phyloP scores from a whole-genome alignment of 2,329 filamentous ascomycete species.

The Dactylonectria macrodidyma region DNA sequence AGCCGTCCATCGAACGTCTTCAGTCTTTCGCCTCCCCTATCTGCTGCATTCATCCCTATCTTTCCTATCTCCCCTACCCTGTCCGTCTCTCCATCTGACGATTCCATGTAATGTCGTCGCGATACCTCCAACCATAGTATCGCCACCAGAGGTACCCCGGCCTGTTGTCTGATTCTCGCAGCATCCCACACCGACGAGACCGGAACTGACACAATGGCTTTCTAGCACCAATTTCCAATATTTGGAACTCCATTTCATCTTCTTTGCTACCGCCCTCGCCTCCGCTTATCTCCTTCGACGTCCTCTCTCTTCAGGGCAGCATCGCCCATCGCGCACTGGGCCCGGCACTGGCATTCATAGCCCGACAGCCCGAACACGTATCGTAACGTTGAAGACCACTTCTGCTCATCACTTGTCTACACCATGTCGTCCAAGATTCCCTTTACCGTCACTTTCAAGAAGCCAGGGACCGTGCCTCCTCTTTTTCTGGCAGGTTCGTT shows the following conservation, averaged over 20 bases:
- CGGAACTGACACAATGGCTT: conserved; percentile 26
- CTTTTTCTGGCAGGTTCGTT: conserved; percentile 81
- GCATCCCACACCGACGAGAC: conserved; percentile 28
- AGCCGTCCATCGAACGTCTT: conserved; percentile 27
- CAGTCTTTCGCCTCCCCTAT: conserved; percentile 31
- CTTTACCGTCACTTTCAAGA: conserved; percentile 73
- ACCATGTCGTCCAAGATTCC: conserved; percentile 51
- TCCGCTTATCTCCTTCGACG: not conserved
- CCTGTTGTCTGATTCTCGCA: conserved; percentile 42
- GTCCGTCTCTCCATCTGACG: not conserved
- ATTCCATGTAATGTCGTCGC: conserved; percentile 26
- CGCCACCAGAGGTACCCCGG: conserved; percentile 37
- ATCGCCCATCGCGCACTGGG: not conserved
- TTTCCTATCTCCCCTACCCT: not conserved
- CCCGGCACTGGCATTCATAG: not conserved
- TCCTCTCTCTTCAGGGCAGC: not conserved
- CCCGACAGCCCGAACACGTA: not conserved
- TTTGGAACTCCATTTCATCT: not conserved
- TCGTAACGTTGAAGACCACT: conserved; percentile 5
- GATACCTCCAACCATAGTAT: conserved; percentile 26
- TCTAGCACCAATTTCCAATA: conserved; percentile 20
- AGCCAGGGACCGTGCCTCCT: conserved; percentile 73
- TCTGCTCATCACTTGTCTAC: not conserved
- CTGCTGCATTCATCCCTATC: not conserved
- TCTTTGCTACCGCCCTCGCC: not conserved